Evolutionary conservation across 495 filamentous ascomycete species (phyloP).

Genomic region (Ascobolus immersus): DNA sequence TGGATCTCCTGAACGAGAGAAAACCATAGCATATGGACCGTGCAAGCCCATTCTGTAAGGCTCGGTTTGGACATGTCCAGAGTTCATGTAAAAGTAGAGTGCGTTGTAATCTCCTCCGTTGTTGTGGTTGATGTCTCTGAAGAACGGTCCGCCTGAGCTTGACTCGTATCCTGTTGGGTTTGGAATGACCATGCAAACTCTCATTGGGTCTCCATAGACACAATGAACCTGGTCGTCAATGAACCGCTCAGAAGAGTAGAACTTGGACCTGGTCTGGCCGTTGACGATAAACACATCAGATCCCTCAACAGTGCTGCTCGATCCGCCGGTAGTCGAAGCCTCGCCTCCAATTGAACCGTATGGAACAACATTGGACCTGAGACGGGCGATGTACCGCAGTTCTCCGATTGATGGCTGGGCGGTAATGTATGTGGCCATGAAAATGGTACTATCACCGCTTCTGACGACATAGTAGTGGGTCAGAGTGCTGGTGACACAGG

Average conservation of each 20-base stretch:
- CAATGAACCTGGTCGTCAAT: conserved; percentile 42
- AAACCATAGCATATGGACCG: conserved; percentile 36
- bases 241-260: conserved; percentile 40
- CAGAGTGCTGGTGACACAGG: conserved; percentile 31
- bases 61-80: conserved; percentile 36
- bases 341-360: conserved; percentile 28
- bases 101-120: conserved; percentile 31
- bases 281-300: conserved; percentile 36
- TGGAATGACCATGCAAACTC: conserved; percentile 27
- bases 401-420: conserved; percentile 34
- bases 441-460: conserved; percentile 29
- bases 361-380: conserved; percentile 29
- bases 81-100: conserved; percentile 48
- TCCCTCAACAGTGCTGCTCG: conserved; percentile 30
- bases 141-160: conserved; percentile 32
- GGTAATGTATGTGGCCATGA: conserved; percentile 38
- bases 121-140: conserved; percentile 44
- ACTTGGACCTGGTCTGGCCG: conserved; percentile 39
- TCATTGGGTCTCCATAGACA: conserved; percentile 22
- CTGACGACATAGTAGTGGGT: conserved; percentile 38
- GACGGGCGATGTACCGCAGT: conserved; percentile 36
- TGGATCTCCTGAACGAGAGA: conserved; percentile 32
- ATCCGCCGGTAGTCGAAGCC: conserved; percentile 25
- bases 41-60: conserved; percentile 36
- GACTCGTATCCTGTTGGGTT: conserved; percentile 22